Evolutionary conservation across 495 filamentous ascomycete species (phyloP).

Genomic region (Penicillium diatomitis): DNA sequence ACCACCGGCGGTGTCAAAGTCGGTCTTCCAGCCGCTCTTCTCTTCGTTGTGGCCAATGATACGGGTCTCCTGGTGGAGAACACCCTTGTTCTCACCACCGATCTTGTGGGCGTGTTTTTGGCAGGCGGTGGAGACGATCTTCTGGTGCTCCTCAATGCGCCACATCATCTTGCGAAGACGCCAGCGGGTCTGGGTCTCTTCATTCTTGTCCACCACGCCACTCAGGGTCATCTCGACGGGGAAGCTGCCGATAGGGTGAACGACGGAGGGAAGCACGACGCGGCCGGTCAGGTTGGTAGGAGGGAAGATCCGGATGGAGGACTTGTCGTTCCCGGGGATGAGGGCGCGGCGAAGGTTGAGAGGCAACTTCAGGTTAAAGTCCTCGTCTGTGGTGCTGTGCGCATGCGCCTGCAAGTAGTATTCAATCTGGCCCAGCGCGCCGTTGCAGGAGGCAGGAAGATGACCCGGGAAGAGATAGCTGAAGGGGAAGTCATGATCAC

Average conservation of each 20-base stretch:
- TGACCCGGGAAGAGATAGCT: conserved; percentile 81
- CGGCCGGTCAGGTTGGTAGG: conserved; percentile 85
- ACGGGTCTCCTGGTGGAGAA: conserved; percentile 66
- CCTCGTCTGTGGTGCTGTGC: conserved; percentile 46
- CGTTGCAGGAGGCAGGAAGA: conserved; percentile 72
- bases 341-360: conserved; percentile 71
- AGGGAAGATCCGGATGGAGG: conserved; percentile 85
- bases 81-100: conserved; percentile 63
- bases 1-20: conserved; percentile 63
- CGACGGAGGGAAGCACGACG: conserved; percentile 67
- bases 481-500: conserved; percentile 80
- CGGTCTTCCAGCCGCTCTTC: conserved; percentile 92
- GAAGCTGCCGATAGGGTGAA: conserved; percentile 83
- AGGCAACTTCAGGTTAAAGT: conserved; percentile 53
- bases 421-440: conserved; percentile 59
- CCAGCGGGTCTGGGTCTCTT: conserved; percentile 65
- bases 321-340: conserved; percentile 60
- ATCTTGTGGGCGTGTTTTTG: conserved; percentile 64
- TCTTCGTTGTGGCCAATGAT: conserved; percentile 67
- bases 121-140: conserved; percentile 75
- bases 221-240: conserved; percentile 69
- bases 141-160: conserved; percentile 81
- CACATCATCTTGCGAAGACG: conserved; percentile 82
- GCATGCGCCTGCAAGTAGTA: conserved; percentile 77
- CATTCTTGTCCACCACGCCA: conserved; percentile 60